Evolutionary conservation across 164 flowering plant species (phyloP), one percentile per base, ranked within the genome.

Genomic region (Berberis thunbergii): DNA sequence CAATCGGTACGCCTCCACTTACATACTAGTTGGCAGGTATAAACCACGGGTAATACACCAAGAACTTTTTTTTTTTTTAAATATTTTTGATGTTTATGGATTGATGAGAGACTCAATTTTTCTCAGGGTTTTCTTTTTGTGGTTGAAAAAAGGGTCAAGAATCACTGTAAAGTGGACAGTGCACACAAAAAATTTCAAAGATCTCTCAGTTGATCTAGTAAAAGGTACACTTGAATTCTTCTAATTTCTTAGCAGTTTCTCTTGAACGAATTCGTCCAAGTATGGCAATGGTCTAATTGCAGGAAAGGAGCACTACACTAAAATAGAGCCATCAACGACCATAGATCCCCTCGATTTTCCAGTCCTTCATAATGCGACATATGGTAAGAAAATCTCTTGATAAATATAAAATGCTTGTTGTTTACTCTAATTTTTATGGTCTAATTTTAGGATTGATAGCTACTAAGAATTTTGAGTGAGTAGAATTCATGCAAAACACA

Each of bases 121-220:
- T 49, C 71, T 26, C 26, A 26, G 83, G 93, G 86, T 84, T 2
- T 80, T 83, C 49, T 68, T 81, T 3, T 64, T 84, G 67, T 86
- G 89, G 93, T 67, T 86, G 73, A 86, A 84, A 76, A 60, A 73
- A 52, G 93, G 93, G 7, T 86, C 89, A 0, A 74, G 59, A 45
- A 74, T 86, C 41, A 67, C 54, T 2, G 48, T 80, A 59, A 73
- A 73, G 69, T 81, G 81, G 81, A 74, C 78, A 65, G 77, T 80
- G 61, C 76, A 69, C 40, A 60, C 56, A 38, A 69, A 74, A 9
- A 69, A 59, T 49, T 70, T 77, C 42, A 60, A 68, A 48, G 55
- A 76, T 58, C 72, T 77, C 5, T 58, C 76, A 59, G 75, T 82
- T 41, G 43, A 60, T 41, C 45, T 84, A 60, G 63, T 69, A 45